A percentile compares a stretch with the other conserved stretches of the same genome.
These are phyloP conservation scores for Multifurca ochricompacta DNA, from an alignment of 768 basidiomycete species.

Conservation along the genomic window DNA sequence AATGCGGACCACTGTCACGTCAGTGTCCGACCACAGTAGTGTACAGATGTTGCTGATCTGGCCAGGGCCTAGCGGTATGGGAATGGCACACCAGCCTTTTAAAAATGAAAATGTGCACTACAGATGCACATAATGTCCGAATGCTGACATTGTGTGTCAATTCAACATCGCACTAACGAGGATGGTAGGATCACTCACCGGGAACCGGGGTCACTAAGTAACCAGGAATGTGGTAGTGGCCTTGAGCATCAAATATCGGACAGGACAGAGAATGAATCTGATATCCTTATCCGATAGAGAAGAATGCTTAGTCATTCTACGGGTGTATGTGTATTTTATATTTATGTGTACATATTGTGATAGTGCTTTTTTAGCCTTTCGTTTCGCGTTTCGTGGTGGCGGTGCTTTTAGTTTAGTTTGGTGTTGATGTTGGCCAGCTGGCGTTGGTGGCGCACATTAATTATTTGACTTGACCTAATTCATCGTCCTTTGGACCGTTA, in stretches of 20 bases:
- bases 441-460: too few species aligned
- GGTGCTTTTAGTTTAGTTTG: too few species aligned
- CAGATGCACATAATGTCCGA: not conserved
- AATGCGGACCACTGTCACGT: not conserved
- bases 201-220: too few species aligned
- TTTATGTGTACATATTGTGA: too few species aligned
- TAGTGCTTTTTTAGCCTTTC: too few species aligned
- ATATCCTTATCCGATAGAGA: not conserved
- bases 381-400: too few species aligned
- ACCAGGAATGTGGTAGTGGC: too few species aligned
- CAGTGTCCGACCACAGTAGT: not conserved
- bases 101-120: not conserved
- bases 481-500: not conserved
- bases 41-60: not conserved
- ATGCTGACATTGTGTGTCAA: constrained; percentile 3
- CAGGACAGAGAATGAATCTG: not conserved
- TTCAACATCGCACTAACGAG: not conserved
- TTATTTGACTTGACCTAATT: not conserved
- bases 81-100: not conserved
- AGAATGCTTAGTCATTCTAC: constrained; percentile 3
- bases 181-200: too few species aligned
- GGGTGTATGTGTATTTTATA: not conserved
- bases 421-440: too few species aligned
- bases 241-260: constrained; percentile 6
- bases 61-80: not conserved